These are phyloP conservation scores for Pinus taeda DNA, from an alignment of 75 land plant species.

Conservation along the genomic window DNA sequence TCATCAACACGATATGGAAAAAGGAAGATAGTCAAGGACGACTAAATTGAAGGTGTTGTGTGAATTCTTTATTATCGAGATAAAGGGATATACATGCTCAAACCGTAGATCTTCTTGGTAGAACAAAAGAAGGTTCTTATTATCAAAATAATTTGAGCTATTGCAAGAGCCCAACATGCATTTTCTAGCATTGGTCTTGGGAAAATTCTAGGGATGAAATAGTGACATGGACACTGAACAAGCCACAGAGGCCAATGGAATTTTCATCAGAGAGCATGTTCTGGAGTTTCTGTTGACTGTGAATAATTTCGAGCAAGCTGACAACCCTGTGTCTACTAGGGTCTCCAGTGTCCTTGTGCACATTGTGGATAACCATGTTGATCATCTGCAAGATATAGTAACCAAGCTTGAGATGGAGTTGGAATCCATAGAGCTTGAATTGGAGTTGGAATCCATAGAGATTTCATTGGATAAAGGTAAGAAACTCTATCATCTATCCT, in stretches of 20 bases:
- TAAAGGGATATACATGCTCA: too few relatives aligned
- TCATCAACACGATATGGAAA: too few relatives aligned
- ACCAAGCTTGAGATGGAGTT: slow-evolving; percentile 73
- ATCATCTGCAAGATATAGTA: slow-evolving; percentile 80
- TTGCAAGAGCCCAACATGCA: too few relatives aligned
- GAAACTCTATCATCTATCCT: not conserved
- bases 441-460: slow-evolving; percentile 81
- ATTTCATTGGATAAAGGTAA: slow-evolving; percentile 76
- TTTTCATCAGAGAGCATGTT: slow-evolving; percentile 67
- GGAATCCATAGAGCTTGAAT: slow-evolving; percentile 69
- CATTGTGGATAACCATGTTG: slow-evolving; percentile 75
- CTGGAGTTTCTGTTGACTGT: slow-evolving; percentile 71
- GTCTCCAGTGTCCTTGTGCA: slow-evolving; percentile 73
- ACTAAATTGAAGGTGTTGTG: too few relatives aligned
- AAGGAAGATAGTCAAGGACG: too few relatives aligned
- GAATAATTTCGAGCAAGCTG: slow-evolving; percentile 83
- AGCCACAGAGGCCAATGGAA: not conserved
- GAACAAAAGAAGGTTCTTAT: too few relatives aligned
- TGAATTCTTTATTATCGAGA: too few relatives aligned
- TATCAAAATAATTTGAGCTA: too few relatives aligned
- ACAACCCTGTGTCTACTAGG: slow-evolving; percentile 67
- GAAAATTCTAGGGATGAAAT: too few relatives aligned
- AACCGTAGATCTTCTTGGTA: too few relatives aligned
- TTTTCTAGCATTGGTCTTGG: too few relatives aligned
- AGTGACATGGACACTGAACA: not conserved